A percentile compares a stretch with the other conserved stretches of the same genome.
phyloP scores from a whole-genome alignment of 352 stramenopile genomes.

The Pythium insidiosum region DNA sequence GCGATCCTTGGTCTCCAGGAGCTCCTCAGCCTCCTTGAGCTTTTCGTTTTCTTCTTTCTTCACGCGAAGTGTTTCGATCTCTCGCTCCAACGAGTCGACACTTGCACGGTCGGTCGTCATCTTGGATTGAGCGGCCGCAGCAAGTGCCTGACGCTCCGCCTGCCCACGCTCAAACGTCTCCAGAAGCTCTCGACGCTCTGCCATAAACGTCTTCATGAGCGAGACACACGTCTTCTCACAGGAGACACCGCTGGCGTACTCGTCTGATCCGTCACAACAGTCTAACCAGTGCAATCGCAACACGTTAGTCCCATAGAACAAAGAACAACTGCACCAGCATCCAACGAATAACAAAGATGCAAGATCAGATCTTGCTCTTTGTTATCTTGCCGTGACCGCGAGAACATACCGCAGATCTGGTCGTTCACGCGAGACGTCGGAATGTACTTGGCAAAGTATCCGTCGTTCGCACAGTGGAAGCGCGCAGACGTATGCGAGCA shows the following conservation, averaged over 20 bases:
- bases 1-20: constrained; percentile 23
- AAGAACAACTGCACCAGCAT: not conserved
- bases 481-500: constrained; percentile 50
- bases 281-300: constrained; percentile 60
- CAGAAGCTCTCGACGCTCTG: constrained; percentile 55
- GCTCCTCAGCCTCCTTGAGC: constrained; percentile 36
- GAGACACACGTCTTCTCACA: constrained; percentile 34
- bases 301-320: not conserved
- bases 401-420: constrained; percentile 61
- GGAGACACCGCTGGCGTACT: constrained; percentile 51
- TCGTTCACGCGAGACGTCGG: constrained; percentile 69
- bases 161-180: constrained; percentile 59
- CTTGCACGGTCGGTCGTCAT: too few species aligned
- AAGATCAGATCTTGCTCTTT: too few species aligned
- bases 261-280: constrained; percentile 78
- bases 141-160: constrained; percentile 30
- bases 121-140: constrained; percentile 19
- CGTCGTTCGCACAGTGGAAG: constrained; percentile 71
- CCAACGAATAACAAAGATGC: not conserved
- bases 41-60: constrained; percentile 41
- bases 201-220: constrained; percentile 30
- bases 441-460: constrained; percentile 57
- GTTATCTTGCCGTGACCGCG: too few species aligned
- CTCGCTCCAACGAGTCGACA: constrained; percentile 11
- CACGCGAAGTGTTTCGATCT: constrained; percentile 15